Evolutionary conservation across 1,139 yeast genomes (phyloP), one percentile per base, ranked within the genome.

Genomic region (Lodderomyces margitis): DNA sequence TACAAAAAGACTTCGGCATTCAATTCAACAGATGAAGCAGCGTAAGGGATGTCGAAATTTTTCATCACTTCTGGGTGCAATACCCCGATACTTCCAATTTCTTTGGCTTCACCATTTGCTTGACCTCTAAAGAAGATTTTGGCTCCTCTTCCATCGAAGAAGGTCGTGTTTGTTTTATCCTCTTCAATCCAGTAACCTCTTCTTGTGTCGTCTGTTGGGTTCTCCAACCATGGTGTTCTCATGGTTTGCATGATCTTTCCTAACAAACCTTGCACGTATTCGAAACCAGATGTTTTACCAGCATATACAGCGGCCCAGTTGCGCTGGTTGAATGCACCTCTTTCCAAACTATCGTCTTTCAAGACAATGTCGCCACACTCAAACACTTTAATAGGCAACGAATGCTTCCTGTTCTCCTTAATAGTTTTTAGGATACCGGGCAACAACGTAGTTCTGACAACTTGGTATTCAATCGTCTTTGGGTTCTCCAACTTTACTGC

Each of bases 81-180:
- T 44, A 89, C 97, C 61, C 99, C 99, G 54, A 94, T 72, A 38
- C 81, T 70, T 52, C 99, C 99, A 56, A 94, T 78, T 41, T 71
- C 78, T 50, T 73, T 66, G 21, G 73, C 75, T 35, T 75, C 68
- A 21, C 64, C 83, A 44, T 80, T 84, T 48, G 78, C 78, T 46
- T 69, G 74, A 45, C 75, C 68, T 69, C 95, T 80, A 70, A 81
- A 86, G 65, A 75, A 78, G 46, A 94, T 76, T 57, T 78, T 81
- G 39, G 98, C 98, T 47, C 97, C 98, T 73, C 98, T 84, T 38
- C 98, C 98, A 35, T 96, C 96, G 85, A 94, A 92, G 69, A 78
- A 94, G 46, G 95, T 86, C 39, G 80, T 71, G 58, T 81, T 75
- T 30, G 75, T 74, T 43, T 69, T 71, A 56, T 83, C 89, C 58